Evolutionary conservation across 805 yeast species (phyloP).

Genomic region (Candida berthetii): DNA sequence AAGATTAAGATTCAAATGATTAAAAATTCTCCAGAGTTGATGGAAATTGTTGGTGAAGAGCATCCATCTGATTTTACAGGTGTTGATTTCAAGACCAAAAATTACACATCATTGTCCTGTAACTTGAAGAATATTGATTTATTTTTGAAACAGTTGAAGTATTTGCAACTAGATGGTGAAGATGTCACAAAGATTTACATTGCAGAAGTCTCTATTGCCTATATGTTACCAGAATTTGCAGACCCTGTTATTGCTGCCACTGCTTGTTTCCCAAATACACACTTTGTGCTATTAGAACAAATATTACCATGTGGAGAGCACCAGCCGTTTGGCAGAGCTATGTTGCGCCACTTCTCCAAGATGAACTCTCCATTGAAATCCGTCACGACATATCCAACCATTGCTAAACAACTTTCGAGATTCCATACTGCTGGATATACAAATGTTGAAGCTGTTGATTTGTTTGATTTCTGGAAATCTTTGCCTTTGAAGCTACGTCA

Average conservation of each 20-base stretch:
- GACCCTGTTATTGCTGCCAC: constrained; percentile 52
- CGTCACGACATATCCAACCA: constrained; percentile 48
- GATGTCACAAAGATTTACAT: constrained; percentile 50
- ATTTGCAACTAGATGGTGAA: constrained; percentile 14
- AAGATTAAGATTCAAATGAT: constrained; percentile 49
- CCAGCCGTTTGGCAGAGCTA: constrained; percentile 68
- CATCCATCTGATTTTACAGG: constrained; percentile 10
- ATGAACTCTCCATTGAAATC: constrained; percentile 66
- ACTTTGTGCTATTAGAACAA: constrained; percentile 67
- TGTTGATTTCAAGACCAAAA: constrained; percentile 29
- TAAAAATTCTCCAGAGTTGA: constrained; percentile 37
- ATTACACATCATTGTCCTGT: constrained; percentile 60
- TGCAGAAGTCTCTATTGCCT: constrained; percentile 81
- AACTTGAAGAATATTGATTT: constrained; percentile 45
- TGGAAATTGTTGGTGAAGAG: constrained; percentile 33
- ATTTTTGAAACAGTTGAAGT: constrained; percentile 23
- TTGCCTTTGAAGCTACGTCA: constrained; percentile 31
- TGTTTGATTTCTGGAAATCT: constrained; percentile 55
- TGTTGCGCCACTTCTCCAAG: constrained; percentile 65
- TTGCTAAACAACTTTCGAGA: constrained; percentile 41
- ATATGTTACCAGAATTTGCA: constrained; percentile 65
- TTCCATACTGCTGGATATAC: constrained; percentile 41
- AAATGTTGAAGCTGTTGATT: constrained; percentile 43
- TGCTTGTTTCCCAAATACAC: constrained; percentile 37
- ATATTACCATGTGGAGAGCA: constrained; percentile 54